These are phyloP conservation scores for Ganoderma sp. DNA, from an alignment of 1,284 basidiomycete genomes.

Conservation along the genomic window DNA sequence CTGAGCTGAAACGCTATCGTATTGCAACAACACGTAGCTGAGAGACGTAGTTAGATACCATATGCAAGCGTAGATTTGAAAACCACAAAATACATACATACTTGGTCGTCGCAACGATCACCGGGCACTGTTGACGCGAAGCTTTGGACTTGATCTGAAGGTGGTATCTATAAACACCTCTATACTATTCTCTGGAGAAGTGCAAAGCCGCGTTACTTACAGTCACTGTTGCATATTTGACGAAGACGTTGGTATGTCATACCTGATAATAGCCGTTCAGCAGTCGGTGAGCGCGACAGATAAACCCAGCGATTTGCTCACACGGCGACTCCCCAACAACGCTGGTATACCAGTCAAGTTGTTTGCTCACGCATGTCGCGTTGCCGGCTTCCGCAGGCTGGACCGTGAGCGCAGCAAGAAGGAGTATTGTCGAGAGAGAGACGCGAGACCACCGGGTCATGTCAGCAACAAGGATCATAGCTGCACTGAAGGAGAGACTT, in stretches of 20 bases:
- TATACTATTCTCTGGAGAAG: neutral
- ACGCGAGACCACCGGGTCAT: neutral
- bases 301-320: neutral
- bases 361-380: neutral
- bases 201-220: slow-evolving; percentile 4
- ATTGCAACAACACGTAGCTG: slow-evolving; percentile 32
- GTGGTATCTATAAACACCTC: neutral
- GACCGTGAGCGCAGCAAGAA: neutral
- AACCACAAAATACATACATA: slow-evolving; percentile 20
- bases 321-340: neutral
- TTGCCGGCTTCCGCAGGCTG: neutral
- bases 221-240: slow-evolving; percentile 22
- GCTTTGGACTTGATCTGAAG: slow-evolving; percentile 26
- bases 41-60: too few relatives aligned
- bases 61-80: neutral
- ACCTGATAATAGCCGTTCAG: slow-evolving; percentile 11
- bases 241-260: slow-evolving; percentile 21
- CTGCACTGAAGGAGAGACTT: too few relatives aligned
- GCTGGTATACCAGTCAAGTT: neutral
- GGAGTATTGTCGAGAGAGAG: neutral
- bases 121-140: slow-evolving; percentile 25
- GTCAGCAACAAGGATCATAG: neutral
- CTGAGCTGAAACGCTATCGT: slow-evolving; percentile 30
- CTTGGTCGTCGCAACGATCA: slow-evolving; percentile 30
- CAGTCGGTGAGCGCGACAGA: neutral